A percentile compares a stretch with the other conserved stretches of the same genome.
Evolutionary conservation across 805 yeast genomes (phyloP).

Genomic region (Sugiyamaella chiloensis): DNA sequence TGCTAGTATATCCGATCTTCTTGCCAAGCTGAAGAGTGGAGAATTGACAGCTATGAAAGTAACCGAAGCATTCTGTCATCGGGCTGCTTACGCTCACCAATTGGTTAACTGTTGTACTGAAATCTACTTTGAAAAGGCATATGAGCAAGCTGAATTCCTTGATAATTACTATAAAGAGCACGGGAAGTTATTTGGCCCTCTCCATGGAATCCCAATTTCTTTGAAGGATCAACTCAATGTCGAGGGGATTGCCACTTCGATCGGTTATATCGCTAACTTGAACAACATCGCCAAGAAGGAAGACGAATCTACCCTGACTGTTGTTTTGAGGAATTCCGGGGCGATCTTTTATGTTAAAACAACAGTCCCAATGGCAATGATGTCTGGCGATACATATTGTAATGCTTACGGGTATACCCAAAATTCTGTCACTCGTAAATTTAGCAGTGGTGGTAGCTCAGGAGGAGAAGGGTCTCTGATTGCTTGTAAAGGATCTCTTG

Average conservation of each 20-base stretch:
- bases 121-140: slow-evolving; percentile 54
- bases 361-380: slow-evolving; percentile 53
- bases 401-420: slow-evolving; percentile 45
- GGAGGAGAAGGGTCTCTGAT: slow-evolving; percentile 56
- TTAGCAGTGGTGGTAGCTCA: slow-evolving; percentile 53
- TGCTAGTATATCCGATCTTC: slow-evolving; percentile 30
- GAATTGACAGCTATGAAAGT: slow-evolving; percentile 45
- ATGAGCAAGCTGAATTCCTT: slow-evolving; percentile 52
- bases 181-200: slow-evolving; percentile 54
- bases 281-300: slow-evolving; percentile 23
- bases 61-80: slow-evolving; percentile 51
- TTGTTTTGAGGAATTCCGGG: slow-evolving; percentile 47
- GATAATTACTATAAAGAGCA: slow-evolving; percentile 48
- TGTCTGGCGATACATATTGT: slow-evolving; percentile 48
- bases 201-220: slow-evolving; percentile 66
- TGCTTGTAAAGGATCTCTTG: slow-evolving; percentile 42
- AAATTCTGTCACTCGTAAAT: slow-evolving; percentile 45
- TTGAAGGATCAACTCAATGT: slow-evolving; percentile 51
- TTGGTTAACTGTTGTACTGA: slow-evolving; percentile 40
- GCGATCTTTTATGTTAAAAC: slow-evolving; percentile 57
- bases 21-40: slow-evolving; percentile 39
- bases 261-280: background rate
- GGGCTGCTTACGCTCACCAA: slow-evolving; percentile 59
- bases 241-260: slow-evolving; percentile 27
- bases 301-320: slow-evolving; percentile 15